Evolutionary conservation across 495 filamentous ascomycete genomes (phyloP).

Genomic region (Podospora anserina): DNA sequence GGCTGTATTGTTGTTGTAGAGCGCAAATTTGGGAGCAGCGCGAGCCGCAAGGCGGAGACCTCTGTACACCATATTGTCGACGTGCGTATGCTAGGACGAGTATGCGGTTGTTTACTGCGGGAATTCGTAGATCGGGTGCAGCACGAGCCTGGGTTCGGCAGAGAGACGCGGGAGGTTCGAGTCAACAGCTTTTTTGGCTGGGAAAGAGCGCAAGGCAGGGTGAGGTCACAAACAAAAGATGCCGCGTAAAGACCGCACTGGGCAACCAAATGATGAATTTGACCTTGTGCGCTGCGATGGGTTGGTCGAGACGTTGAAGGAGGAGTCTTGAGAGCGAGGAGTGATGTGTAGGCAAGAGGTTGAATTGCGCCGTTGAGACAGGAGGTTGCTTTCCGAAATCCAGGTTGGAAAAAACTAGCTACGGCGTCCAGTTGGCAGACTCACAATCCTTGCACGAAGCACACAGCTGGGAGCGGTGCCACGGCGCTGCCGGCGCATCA

Average conservation of each 20-base stretch:
- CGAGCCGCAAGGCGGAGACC: conserved; percentile 48
- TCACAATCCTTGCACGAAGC: conserved; percentile 14
- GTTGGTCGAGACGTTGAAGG: neutral
- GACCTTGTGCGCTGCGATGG: neutral
- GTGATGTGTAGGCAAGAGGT: conserved; percentile 7
- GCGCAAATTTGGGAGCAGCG: conserved; percentile 36
- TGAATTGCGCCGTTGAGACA: conserved; percentile 11
- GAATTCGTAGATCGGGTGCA: conserved; percentile 13
- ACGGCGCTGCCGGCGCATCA: conserved; percentile 19
- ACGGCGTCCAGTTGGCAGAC: conserved; percentile 17
- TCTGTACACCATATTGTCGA: conserved; percentile 47
- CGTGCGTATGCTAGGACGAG: conserved; percentile 6
- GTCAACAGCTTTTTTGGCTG: neutral
- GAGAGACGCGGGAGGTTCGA: conserved; percentile 1
- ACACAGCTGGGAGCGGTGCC: conserved; percentile 18
- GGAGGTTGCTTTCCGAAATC: conserved; percentile 3
- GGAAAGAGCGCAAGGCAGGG: neutral
- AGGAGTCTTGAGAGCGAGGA: neutral
- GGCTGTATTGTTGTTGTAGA: conserved; percentile 33
- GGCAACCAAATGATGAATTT: neutral
- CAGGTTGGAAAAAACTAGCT: conserved; percentile 19
- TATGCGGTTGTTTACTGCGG: conserved; percentile 9
- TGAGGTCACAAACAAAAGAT: neutral
- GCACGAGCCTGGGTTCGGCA: conserved; percentile 17
- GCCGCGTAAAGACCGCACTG: neutral